Base-by-base conservation (phyloP, 2,329 filamentous ascomycete genomes). In the Colletotrichum echinochloae region DNA sequence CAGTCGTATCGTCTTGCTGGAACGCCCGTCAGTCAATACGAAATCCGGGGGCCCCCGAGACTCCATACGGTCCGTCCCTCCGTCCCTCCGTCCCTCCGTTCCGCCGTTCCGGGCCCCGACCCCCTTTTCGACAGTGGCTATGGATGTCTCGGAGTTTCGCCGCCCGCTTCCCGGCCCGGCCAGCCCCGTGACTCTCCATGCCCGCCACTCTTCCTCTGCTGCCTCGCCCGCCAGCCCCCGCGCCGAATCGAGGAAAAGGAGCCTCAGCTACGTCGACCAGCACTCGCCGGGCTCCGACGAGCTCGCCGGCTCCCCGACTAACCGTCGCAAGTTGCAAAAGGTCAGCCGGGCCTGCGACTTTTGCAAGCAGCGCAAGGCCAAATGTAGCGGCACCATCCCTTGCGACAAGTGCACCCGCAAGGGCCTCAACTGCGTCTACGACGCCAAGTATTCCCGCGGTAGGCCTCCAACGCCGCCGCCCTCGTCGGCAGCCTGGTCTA, bases 331-430 rank as follows among this genome's bases (percentile, higher is more conserved):
- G 64, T 59, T 69, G 16, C 76, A 75, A 54, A 80, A 81, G 72
- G 78, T 80, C 60, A 80, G 76, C 66, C 74, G 79, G n/a, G 81
- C 81, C 7, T 82, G 81, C 65, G 81, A 82, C 67, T 74, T 76
- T 37, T 82, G 81, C 75, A 82, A 82, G 73, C 55, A 74, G n/a
- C 78, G 78, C 51, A 82, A 82, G 66, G 73, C 78, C 11, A 79
- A 77, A 74, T 82, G 81, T 71, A 80, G 76, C 11, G 81, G 81
- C 0, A 77, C 77, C 20, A 75, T 76, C 11, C 79, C 79, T 0
- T 81, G 79, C 60, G 73, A 73, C 12, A 79, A 77, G 59, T 81
- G 79, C 61, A 72, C 74, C 0, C 67, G 71, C 14, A 80, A 76
- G 51, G 75, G 76, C 0, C 59, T 74, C 26, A 54, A 55, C 3